Percentiles rank a stretch among this genome's conserved stretches.
Conservation (phyloP, 1,139 yeast genomes). For the Candida glucosophila region DNA sequence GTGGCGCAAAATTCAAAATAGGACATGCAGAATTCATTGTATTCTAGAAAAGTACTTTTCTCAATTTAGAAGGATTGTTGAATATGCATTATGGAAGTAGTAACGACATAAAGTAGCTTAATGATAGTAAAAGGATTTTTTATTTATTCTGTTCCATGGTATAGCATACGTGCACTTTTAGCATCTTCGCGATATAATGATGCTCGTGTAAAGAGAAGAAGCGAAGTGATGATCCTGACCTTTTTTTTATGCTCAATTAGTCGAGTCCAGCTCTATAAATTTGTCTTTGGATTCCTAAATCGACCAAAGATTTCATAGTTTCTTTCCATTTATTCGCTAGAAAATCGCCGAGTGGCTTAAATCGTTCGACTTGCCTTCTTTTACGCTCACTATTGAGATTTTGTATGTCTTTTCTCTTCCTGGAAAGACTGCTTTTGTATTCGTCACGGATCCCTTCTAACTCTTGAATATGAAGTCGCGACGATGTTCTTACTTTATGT, state of each 20-base stretch:
- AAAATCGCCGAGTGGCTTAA: slow-evolving; percentile 27
- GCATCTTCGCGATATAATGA: no score
- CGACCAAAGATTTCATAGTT: slow-evolving; percentile 29
- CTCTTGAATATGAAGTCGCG: slow-evolving; percentile 12
- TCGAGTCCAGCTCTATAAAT: no score
- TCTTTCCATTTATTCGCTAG: slow-evolving; percentile 31
- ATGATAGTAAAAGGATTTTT: no score
- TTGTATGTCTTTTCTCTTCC: slow-evolving; percentile 23
- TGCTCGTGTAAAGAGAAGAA: neutral
- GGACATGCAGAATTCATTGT: no score
- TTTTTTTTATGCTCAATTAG: no score
- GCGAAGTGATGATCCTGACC: neutral
- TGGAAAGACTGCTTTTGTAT: slow-evolving; percentile 10
- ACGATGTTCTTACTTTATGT: slow-evolving; percentile 10
- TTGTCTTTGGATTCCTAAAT: slow-evolving; percentile 25
- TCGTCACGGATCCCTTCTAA: slow-evolving; percentile 12
- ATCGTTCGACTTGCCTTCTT: slow-evolving; percentile 25
- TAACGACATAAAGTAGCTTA: no score
- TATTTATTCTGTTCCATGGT: no score
- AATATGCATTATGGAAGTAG: neutral
- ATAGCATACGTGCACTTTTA: no score
- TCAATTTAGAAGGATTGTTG: neutral
- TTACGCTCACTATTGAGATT: slow-evolving; percentile 22
- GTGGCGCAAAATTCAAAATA: no score
- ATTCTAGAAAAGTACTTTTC: no score